Conservation (phyloP, 495 filamentous ascomycete species). For the Penicillium daleae region DNA sequence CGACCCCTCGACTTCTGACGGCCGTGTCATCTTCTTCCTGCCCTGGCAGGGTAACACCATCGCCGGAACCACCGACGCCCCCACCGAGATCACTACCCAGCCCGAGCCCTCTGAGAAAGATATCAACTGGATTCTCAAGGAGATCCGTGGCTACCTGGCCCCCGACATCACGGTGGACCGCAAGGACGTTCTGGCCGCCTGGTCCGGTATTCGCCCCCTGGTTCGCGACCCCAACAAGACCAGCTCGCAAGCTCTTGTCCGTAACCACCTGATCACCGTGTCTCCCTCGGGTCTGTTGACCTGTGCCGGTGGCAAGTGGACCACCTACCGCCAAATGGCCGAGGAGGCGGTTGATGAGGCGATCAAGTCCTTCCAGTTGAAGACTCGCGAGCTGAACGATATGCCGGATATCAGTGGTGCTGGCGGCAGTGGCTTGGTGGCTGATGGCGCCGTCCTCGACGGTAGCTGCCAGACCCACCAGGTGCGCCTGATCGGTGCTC, state of each 20-base stretch:
- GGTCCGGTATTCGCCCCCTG: conserved; percentile 91
- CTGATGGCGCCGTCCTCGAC: conserved; percentile 77
- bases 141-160: conserved; percentile 85
- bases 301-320: conserved; percentile 98
- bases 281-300: conserved; percentile 87
- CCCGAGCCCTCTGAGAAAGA: conserved; percentile 90
- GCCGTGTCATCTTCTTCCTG: conserved; percentile 97
- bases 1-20: conserved; percentile 92
- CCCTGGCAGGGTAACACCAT: conserved; percentile 99
- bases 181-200: conserved; percentile 93
- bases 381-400: conserved; percentile 57
- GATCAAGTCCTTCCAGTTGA: conserved; percentile 74
- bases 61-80: conserved; percentile 92
- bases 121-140: conserved; percentile 94
- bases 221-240: conserved; percentile 93
- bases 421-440: conserved; percentile 60
- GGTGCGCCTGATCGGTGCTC: conserved; percentile 87
- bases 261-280: conserved; percentile 90
- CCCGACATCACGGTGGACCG: conserved; percentile 93
- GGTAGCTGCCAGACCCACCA: conserved; percentile 90
- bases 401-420: conserved; percentile 79
- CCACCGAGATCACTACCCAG: conserved; percentile 77
- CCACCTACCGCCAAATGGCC: conserved; percentile 98
- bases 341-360: conserved; percentile 96
- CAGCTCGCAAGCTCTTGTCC: conserved; percentile 93